Conservation (phyloP, 1,284 basidiomycete species). For the Cryptococcus jaspeensis region DNA sequence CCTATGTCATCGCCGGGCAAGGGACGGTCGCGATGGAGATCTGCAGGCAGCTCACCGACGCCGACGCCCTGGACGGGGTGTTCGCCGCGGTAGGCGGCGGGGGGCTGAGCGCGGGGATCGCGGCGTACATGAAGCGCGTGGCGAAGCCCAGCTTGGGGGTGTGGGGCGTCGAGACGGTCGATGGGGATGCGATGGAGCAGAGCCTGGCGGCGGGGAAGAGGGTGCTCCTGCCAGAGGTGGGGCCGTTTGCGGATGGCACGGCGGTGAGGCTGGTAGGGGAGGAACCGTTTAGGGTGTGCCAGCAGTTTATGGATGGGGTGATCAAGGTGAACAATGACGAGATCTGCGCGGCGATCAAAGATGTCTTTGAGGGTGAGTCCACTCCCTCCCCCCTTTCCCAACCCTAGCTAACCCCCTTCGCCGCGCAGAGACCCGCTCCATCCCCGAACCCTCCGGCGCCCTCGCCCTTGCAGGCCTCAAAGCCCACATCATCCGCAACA, state of each 20-base stretch:
- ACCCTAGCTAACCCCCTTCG: not conserved
- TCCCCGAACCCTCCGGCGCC: slow-evolving; percentile 97
- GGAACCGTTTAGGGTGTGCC: slow-evolving; percentile 91
- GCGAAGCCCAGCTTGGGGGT: slow-evolving; percentile 81
- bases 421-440: slow-evolving; percentile 77
- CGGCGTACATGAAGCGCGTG: slow-evolving; percentile 90
- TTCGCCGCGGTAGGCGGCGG: slow-evolving; percentile 92
- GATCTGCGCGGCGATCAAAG: slow-evolving; percentile 98
- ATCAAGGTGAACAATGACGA: slow-evolving; percentile 91
- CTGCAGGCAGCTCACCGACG: slow-evolving; percentile 74
- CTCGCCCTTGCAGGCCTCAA: slow-evolving; percentile 90
- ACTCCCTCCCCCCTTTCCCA: not conserved
- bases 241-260: slow-evolving; percentile 97
- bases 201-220: slow-evolving; percentile 76
- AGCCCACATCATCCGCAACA: slow-evolving; percentile 76
- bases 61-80: slow-evolving; percentile 76
- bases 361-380: slow-evolving; percentile 87
- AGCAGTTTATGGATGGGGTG: slow-evolving; percentile 78
- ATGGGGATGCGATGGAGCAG: slow-evolving; percentile 88
- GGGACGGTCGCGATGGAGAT: slow-evolving; percentile 96
- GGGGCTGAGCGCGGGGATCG: slow-evolving; percentile 83
- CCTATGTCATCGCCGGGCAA: slow-evolving; percentile 94
- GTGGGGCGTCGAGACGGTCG: slow-evolving; percentile 90
- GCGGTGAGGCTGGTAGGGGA: slow-evolving; percentile 96
- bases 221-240: slow-evolving; percentile 83